These are phyloP conservation scores for Aschersonia sp. DNA, from an alignment of 2,329 filamentous ascomycete species.

Conservation along the genomic window DNA sequence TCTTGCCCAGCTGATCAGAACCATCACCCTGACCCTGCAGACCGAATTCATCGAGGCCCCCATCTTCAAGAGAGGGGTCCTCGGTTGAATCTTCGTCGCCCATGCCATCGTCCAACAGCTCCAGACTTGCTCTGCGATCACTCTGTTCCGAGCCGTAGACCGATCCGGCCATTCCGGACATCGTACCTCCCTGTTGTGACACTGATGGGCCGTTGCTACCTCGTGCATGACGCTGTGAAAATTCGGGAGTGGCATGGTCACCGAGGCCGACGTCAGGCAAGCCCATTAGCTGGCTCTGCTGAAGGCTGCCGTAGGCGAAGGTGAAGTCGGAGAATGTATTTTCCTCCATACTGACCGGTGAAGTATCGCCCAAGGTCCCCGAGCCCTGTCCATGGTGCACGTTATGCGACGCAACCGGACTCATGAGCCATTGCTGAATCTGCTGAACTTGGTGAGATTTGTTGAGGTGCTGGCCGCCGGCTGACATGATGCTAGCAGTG, in stretches of 20 bases:
- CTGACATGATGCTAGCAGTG: slow-evolving; percentile 6
- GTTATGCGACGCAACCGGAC: slow-evolving; percentile 8
- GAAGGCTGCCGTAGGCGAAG: slow-evolving; percentile 16
- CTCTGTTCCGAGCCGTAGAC: slow-evolving; percentile 10
- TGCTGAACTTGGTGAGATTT: slow-evolving; percentile 15
- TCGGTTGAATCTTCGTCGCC: slow-evolving; percentile 27
- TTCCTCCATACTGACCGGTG: slow-evolving; percentile 24
- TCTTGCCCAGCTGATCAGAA: slow-evolving; percentile 35
- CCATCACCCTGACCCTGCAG: slow-evolving; percentile 33
- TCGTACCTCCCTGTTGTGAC: slow-evolving; percentile 6
- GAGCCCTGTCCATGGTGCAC: slow-evolving; percentile 10
- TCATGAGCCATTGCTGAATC: slow-evolving; percentile 14
- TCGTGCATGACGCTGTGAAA: slow-evolving; percentile 17
- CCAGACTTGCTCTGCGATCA: slow-evolving; percentile 15
- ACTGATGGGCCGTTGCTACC: slow-evolving; percentile 6
- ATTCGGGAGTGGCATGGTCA: slow-evolving; percentile 15
- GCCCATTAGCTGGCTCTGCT: neutral
- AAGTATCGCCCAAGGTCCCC: slow-evolving; percentile 8
- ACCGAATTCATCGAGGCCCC: slow-evolving; percentile 43
- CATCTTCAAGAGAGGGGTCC: slow-evolving; percentile 35
- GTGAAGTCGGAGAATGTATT: slow-evolving; percentile 37
- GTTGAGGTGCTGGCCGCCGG: slow-evolving; percentile 13
- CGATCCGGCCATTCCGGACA: slow-evolving; percentile 8
- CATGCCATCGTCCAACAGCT: slow-evolving; percentile 30
- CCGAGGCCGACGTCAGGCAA: slow-evolving; percentile 19